These are phyloP conservation scores for Balansia obtecta DNA, from an alignment of 2,329 filamentous ascomycete species.

Conservation along the genomic window DNA sequence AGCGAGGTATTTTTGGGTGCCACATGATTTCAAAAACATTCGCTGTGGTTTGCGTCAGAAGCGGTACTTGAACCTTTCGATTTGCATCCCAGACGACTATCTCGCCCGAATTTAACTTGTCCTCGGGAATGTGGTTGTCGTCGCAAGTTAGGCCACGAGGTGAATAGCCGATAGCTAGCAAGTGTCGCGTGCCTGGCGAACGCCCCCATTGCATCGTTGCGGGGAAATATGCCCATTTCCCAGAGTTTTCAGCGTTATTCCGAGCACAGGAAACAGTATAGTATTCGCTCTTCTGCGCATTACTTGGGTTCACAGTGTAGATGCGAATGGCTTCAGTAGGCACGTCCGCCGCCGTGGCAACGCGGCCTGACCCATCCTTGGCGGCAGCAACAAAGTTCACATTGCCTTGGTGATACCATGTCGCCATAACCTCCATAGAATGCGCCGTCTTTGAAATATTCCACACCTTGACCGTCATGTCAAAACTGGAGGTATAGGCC, in stretches of 20 bases:
- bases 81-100: constrained; percentile 46
- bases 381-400: constrained; percentile 52
- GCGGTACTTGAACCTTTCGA: constrained; percentile 28
- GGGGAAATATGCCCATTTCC: constrained; percentile 50
- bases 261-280: constrained; percentile 29
- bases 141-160: constrained; percentile 40
- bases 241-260: constrained; percentile 20
- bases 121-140: constrained; percentile 45
- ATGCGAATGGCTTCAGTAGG: constrained; percentile 41
- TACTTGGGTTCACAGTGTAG: constrained; percentile 31
- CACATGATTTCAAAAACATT: constrained; percentile 55
- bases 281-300: constrained; percentile 25
- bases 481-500: constrained; percentile 49
- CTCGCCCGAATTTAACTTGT: constrained; percentile 45
- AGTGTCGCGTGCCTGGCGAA: constrained; percentile 29
- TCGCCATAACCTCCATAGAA: constrained; percentile 29
- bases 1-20: constrained; percentile 42
- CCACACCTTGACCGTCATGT: constrained; percentile 50
- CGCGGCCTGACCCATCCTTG: constrained; percentile 30
- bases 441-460: constrained; percentile 23
- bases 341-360: constrained; percentile 49
- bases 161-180: constrained; percentile 51
- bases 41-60: constrained; percentile 38
- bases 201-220: constrained; percentile 52
- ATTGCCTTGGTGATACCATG: constrained; percentile 44